These are phyloP conservation scores for Paraconiothyrium sp. DNA, from an alignment of 2,329 filamentous ascomycete species.

Conservation along the genomic window DNA sequence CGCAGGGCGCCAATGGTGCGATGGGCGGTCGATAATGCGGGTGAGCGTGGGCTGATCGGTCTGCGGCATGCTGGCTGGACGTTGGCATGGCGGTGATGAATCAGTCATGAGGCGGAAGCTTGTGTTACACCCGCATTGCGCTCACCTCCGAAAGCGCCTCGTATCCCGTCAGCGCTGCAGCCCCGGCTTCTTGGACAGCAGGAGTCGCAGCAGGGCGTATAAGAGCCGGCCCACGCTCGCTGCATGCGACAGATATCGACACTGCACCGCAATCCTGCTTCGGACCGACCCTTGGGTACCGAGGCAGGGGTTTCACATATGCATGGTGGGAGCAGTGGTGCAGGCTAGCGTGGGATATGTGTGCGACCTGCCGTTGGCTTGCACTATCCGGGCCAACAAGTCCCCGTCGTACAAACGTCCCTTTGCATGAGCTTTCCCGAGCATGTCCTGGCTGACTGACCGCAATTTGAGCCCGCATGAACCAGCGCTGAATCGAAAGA, in stretches of 20 bases:
- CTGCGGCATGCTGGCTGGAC: constrained; percentile 6
- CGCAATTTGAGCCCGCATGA: neutral
- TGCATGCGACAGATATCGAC: neutral
- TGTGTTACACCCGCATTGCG: constrained; percentile 1
- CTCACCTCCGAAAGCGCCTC: neutral
- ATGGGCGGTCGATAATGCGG: neutral
- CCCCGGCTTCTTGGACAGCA: neutral
- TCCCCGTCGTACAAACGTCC: neutral
- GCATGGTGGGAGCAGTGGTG: neutral
- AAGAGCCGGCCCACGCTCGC: neutral
- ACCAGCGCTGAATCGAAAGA: neutral
- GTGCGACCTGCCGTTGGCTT: neutral
- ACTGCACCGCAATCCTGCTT: neutral
- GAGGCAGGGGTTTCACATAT: neutral
- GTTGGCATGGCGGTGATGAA: neutral
- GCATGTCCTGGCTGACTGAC: neutral
- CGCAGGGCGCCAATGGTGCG: neutral
- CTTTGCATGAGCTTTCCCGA: neutral
- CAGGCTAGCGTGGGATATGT: neutral
- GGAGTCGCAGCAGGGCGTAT: too few species aligned
- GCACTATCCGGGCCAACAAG: neutral
- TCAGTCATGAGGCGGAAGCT: neutral
- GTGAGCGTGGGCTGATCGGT: neutral
- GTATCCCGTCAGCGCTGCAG: neutral
- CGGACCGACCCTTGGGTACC: neutral